Evolutionary conservation across 2,329 filamentous ascomycete species (phyloP).

Genomic region (Talaromyces sp.): DNA sequence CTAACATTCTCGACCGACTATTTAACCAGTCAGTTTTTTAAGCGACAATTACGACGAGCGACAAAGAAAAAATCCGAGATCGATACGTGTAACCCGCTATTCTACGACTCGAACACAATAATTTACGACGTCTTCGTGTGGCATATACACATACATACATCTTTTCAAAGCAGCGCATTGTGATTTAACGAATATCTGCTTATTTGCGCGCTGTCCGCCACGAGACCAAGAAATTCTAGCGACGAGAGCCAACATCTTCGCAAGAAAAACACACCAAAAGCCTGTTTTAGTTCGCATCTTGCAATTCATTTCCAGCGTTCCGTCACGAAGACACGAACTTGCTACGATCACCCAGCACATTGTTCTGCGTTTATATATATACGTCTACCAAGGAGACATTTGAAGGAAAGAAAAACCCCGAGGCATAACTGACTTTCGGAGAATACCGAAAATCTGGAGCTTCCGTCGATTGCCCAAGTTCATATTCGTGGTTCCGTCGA

Average conservation of each 20-base stretch:
- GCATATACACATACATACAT: conserved; percentile 8
- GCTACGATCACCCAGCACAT: conserved; percentile 25
- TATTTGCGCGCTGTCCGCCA: not conserved
- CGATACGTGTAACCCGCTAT: not conserved
- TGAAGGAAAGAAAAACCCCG: not conserved
- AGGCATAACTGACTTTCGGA: conserved; percentile 10
- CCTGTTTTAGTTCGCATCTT: conserved; percentile 14
- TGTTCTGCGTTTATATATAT: not conserved
- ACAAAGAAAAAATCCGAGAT: conserved; percentile 3
- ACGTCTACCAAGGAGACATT: not conserved
- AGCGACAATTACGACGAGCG: conserved; percentile 5
- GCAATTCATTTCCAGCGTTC: conserved; percentile 25
- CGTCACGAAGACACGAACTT: conserved; percentile 35
- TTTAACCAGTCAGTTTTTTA: conserved; percentile 3
- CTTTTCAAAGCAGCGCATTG: conserved; percentile 7
- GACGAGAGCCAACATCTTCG: not conserved
- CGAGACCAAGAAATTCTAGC: conserved; percentile 4
- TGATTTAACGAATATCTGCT: conserved; percentile 5
- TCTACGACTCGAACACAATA: conserved; percentile 2
- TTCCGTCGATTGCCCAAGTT: conserved; percentile 80
- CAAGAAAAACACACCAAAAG: conserved; percentile 19
- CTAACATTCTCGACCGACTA: not conserved
- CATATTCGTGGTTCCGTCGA: conserved; percentile 59
- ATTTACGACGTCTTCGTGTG: conserved; percentile 6
- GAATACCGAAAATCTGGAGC: conserved; percentile 88